phyloP scores from a whole-genome alignment of 1,139 yeast genomes.

The Debaryomyces fabryi region DNA sequence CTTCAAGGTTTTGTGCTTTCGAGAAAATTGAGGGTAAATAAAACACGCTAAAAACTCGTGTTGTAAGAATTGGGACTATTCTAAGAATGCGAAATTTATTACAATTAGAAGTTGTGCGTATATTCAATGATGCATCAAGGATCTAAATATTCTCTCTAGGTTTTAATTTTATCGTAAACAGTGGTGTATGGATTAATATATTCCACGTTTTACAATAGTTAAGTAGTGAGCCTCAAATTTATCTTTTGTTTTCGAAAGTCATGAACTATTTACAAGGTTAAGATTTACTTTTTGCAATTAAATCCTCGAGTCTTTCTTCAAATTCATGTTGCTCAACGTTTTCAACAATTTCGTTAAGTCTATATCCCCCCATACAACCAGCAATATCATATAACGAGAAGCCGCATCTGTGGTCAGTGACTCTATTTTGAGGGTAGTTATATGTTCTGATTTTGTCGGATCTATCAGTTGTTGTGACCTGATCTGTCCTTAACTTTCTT shows the following conservation, averaged over 20 bases:
- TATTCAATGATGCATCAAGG: neutral
- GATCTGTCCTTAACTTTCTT: constrained; percentile 70
- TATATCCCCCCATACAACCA: constrained; percentile 75
- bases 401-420: constrained; percentile 93
- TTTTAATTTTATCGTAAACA: neutral
- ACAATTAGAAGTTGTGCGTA: neutral
- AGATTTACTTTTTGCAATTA: constrained; percentile 9
- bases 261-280: neutral
- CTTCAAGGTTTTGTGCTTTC: neutral
- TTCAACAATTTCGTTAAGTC: constrained; percentile 59
- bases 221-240: neutral
- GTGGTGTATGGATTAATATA: neutral
- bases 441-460: constrained; percentile 94
- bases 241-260: neutral
- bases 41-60: neutral
- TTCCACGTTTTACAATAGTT: neutral
- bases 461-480: constrained; percentile 86
- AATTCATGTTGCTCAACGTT: constrained; percentile 32
- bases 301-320: constrained; percentile 25
- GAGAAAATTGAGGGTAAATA: neutral
- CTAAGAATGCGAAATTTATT: neutral
- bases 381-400: constrained; percentile 75
- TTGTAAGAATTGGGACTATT: neutral
- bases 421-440: constrained; percentile 87
- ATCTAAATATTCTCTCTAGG: neutral